Percentiles rank a stretch among this genome's conserved stretches.
These are phyloP conservation scores for Globisporangium acanthophoron DNA, from an alignment of 352 stramenopile genomes.

Conservation along the genomic window DNA sequence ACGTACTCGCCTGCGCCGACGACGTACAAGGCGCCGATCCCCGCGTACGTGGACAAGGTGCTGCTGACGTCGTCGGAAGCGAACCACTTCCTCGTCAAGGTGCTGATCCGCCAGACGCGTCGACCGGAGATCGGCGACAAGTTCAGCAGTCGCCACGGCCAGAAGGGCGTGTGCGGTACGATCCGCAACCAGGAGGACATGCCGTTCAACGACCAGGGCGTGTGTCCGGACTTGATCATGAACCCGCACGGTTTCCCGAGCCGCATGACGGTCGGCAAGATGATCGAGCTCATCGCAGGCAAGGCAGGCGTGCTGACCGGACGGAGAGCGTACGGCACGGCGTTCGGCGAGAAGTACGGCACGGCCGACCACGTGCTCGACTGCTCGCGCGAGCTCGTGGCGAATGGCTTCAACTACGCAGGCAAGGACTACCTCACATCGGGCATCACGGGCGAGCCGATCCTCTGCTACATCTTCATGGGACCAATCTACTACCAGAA, in stretches of 20 bases:
- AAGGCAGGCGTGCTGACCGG: constrained; percentile 97
- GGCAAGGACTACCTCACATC: constrained; percentile 97
- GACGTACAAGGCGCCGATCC: constrained; percentile 94
- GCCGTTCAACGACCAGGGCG: constrained; percentile 98
- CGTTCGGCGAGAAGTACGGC: constrained; percentile 98
- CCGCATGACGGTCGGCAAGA: constrained; percentile 99
- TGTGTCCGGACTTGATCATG: constrained; percentile 99
- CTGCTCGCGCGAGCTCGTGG: constrained; percentile 92
- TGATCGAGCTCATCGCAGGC: constrained; percentile 98
- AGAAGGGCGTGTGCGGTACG: constrained; percentile 99
- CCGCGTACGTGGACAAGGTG: constrained; percentile 98
- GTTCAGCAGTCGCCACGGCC: constrained; percentile 98
- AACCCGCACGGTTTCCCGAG: constrained; percentile 99
- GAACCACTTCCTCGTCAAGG: constrained; percentile 98
- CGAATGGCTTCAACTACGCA: constrained; percentile 98
- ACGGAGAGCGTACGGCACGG: constrained; percentile 97
- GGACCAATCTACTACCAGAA: constrained; percentile 99
- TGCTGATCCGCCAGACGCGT: constrained; percentile 94
- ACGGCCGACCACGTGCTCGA: constrained; percentile 91
- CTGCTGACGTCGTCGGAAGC: constrained; percentile 97
- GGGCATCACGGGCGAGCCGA: constrained; percentile 93
- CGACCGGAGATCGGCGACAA: constrained; percentile 99
- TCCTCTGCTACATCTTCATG: constrained; percentile 99
- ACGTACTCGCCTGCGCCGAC: constrained; percentile 86
- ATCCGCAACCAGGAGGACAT: constrained; percentile 97